Base-by-base conservation (phyloP, 306 rosid genomes). In the Coriaria nepalensis region DNA sequence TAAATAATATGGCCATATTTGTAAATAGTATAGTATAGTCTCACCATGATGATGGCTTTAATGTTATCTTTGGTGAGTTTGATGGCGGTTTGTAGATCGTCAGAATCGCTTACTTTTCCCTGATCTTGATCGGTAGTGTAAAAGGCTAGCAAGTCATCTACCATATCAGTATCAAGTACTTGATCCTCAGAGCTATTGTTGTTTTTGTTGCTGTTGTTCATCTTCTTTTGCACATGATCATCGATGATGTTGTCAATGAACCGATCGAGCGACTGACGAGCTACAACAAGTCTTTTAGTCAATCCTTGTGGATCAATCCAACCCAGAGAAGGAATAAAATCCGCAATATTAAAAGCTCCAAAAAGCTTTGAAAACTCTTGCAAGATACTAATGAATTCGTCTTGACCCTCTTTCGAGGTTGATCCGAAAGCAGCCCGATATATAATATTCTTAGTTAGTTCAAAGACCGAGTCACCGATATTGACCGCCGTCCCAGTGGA, bases 21-120 rank as follows among this genome's bases (percentile, higher is more conserved):
- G 29, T 3, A n/a, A n/a, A n/a, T n/a, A 20, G 29, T 1, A 13
- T 11, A 2, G 14, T 7, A 45, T 39, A 6, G 13, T 37, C 41
- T 35, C 75, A 87, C 94, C 94, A 87, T 87, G 59, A 87, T 82
- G 47, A 88, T 88, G 10, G 93, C 96, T 45, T 88, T 88, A 75
- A 88, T 83, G 20, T 88, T 88, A 48, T 83, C 90, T 54, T 74
- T 64, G 4, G 83, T 81, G 64, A 88, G 93, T 55, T 50, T 76
- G 69, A 88, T 68, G n/a, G 83, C 61, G 48, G 40, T 68, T 29
- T 63, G 65, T 42, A 52, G 13, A 56, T 68, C 92, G 0, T 74
- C 78, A 0, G 78, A 53, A 37, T 70, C 82, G 35, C 58, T 66
- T 5, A 64, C 58, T 42, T 47, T 47, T 0, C 64, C 66, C 6